Evolutionary conservation across 2,329 filamentous ascomycete species (phyloP).

Genomic region (Dryadomyces quercivorus): DNA sequence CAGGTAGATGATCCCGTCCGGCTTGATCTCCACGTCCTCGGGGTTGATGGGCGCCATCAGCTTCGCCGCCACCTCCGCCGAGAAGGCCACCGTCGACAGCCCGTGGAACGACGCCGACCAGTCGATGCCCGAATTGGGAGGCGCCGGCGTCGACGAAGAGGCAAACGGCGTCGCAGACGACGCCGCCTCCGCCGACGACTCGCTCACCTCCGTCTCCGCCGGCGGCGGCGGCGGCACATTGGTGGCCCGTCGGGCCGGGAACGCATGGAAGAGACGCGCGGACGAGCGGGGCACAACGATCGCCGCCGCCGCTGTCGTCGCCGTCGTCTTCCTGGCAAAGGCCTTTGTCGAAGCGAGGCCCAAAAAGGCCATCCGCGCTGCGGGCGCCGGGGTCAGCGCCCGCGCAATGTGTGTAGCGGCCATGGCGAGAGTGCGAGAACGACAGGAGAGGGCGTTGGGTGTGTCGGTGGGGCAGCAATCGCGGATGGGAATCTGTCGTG

Average conservation of each 20-base stretch:
- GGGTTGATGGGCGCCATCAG: constrained; percentile 55
- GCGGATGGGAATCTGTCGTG: background rate
- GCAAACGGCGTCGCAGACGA: background rate
- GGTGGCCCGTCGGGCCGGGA: background rate
- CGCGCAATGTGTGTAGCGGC: background rate
- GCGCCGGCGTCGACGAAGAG: background rate
- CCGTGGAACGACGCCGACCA: constrained; percentile 81
- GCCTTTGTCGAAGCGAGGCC: background rate
- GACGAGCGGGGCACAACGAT: no score
- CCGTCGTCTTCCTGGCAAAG: background rate
- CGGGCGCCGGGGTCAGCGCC: background rate
- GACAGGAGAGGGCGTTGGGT: background rate
- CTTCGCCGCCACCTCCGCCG: constrained; percentile 53
- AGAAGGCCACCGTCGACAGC: constrained; percentile 58
- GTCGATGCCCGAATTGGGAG: constrained; percentile 34
- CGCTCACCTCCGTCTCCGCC: background rate
- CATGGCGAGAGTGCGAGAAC: background rate
- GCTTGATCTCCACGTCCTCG: constrained; percentile 89
- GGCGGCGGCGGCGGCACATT: background rate
- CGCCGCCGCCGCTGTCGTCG: no score
- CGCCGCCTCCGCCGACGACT: background rate
- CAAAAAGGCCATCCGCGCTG: background rate
- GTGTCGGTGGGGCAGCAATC: background rate
- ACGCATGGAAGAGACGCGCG: background rate
- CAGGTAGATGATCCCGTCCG: constrained; percentile 89